phyloP scores from a whole-genome alignment of 2,329 filamentous ascomycete species.

The Colletotrichum caudatum region DNA sequence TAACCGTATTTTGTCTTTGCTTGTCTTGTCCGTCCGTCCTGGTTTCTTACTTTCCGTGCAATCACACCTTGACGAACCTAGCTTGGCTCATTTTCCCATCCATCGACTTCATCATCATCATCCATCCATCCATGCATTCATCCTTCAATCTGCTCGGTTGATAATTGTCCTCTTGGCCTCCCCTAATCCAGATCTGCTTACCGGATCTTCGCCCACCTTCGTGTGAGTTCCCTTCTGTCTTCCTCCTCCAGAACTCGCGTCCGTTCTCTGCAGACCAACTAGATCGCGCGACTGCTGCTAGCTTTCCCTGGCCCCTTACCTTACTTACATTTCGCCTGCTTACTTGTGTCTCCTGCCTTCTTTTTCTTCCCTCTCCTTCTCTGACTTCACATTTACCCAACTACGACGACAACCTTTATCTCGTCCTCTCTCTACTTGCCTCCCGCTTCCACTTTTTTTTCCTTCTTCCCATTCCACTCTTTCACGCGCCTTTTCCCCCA shows the following conservation, averaged over 20 bases:
- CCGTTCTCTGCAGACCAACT: slow-evolving; percentile 11
- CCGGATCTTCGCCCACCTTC: slow-evolving; percentile 13
- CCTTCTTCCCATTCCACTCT: not conserved
- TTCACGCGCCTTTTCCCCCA: slow-evolving; percentile 2
- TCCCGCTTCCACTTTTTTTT: slow-evolving; percentile 23
- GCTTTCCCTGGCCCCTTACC: slow-evolving; percentile 26
- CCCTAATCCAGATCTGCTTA: slow-evolving; percentile 13
- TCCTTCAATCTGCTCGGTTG: slow-evolving; percentile 2
- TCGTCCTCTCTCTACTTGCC: not conserved
- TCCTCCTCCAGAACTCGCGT: slow-evolving; percentile 34
- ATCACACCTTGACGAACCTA: not conserved
- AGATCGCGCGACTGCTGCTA: slow-evolving; percentile 14
- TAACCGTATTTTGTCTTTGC: not conserved
- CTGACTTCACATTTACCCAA: slow-evolving; percentile 5
- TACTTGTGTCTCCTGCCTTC: slow-evolving; percentile 21
- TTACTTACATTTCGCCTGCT: slow-evolving; percentile 30
- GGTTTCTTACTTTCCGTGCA: slow-evolving; percentile 3
- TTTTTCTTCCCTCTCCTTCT: not conserved
- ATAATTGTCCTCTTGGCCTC: slow-evolving; percentile 10
- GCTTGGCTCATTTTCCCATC: not conserved
- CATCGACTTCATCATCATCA: not conserved
- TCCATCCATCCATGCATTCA: not conserved
- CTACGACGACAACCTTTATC: slow-evolving; percentile 20
- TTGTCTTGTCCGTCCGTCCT: not conserved
- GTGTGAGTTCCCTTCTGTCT: slow-evolving; percentile 17